These are phyloP conservation scores for Alternaria gansuensis DNA, from an alignment of 2,329 filamentous ascomycete genomes.

Conservation along the genomic window DNA sequence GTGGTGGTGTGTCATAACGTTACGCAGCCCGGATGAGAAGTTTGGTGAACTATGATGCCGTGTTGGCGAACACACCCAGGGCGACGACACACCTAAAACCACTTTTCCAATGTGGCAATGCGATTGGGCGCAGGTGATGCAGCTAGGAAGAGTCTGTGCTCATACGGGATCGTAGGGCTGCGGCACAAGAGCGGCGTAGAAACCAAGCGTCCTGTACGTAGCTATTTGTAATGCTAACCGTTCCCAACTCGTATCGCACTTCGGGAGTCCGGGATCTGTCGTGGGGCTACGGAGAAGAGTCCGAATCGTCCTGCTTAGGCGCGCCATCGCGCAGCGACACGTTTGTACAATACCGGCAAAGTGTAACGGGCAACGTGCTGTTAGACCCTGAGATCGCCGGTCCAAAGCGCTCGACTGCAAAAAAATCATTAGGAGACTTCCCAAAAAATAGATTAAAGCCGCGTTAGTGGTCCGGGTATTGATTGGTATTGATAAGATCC, in stretches of 20 bases:
- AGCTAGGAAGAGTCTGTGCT: background rate
- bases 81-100: background rate
- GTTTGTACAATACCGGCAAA: background rate
- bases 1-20: background rate
- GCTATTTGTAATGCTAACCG: constrained; percentile 1
- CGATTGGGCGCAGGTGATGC: background rate
- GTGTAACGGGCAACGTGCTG: constrained; percentile 3
- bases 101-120: background rate
- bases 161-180: background rate
- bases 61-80: background rate
- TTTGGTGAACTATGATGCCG: background rate
- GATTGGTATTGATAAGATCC: constrained; percentile 21
- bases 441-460: constrained; percentile 9
- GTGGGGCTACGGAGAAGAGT: background rate
- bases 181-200: constrained; percentile 3
- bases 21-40: background rate
- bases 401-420: background rate
- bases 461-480: background rate
- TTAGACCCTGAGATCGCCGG: constrained; percentile 1
- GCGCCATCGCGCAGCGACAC: constrained; percentile 6
- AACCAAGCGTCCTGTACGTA: background rate
- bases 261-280: background rate
- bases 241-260: constrained; percentile 1
- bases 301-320: constrained; percentile 1
- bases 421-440: constrained; percentile 7